Conservation (phyloP, 2,329 filamentous ascomycete species). For the Venturia carpophila region DNA sequence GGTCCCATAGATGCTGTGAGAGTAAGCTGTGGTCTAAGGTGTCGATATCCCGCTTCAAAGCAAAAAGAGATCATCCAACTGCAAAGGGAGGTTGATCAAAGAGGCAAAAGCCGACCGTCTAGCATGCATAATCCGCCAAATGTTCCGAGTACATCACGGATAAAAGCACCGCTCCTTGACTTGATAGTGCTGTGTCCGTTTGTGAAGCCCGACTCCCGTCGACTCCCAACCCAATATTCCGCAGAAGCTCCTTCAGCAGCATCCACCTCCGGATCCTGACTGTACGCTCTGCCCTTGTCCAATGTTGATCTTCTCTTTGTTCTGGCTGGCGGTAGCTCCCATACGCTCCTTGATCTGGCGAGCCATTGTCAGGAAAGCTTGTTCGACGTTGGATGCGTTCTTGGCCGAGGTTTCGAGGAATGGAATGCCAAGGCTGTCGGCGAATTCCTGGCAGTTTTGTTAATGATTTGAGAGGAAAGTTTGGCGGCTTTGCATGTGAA, state of each 20-base stretch:
- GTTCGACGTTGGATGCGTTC: conserved; percentile 99
- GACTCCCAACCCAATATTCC: conserved; percentile 9
- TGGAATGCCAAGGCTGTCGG: conserved; percentile 95
- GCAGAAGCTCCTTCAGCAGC: conserved; percentile 61
- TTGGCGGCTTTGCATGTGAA: conserved; percentile 17
- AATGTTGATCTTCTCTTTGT: conserved; percentile 96
- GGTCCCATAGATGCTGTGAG: neutral
- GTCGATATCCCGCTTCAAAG: conserved; percentile 8
- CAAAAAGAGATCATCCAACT: conserved; percentile 10
- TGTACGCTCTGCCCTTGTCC: conserved; percentile 91
- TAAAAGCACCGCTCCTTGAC: conserved; percentile 9
- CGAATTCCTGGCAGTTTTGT: conserved; percentile 66
- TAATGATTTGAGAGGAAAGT: neutral
- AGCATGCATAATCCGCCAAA: conserved; percentile 11
- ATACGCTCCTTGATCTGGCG: conserved; percentile 99
- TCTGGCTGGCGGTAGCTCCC: conserved; percentile 95
- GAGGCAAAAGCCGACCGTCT: conserved; percentile 10
- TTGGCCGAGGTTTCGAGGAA: conserved; percentile 99
- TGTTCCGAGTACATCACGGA: conserved; percentile 9
- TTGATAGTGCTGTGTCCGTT: neutral
- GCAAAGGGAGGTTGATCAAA: neutral
- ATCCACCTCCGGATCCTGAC: conserved; percentile 73
- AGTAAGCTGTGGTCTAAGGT: conserved; percentile 1
- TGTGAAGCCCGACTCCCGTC: conserved; percentile 4
- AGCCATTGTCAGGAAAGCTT: conserved; percentile 99